Percentiles rank a stretch among this genome's conserved stretches.
phyloP scores from a whole-genome alignment of 2,329 filamentous ascomycete species.

The Laburnicola sp. region DNA sequence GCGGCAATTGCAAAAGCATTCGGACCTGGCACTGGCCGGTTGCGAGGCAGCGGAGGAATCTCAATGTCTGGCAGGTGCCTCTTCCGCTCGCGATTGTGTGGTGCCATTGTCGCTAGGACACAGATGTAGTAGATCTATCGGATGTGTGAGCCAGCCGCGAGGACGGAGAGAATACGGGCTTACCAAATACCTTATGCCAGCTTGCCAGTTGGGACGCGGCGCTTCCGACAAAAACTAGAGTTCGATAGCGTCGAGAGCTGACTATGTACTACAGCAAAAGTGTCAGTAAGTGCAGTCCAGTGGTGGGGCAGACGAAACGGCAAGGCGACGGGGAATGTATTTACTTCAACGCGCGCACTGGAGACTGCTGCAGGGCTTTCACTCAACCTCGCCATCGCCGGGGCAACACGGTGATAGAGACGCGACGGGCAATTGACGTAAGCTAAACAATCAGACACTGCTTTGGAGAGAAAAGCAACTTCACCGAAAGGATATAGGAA shows the following conservation, averaged over 20 bases:
- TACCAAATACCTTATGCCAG: background rate
- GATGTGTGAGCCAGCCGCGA: background rate
- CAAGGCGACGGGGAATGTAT: too few relatives aligned
- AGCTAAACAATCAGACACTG: too few relatives aligned
- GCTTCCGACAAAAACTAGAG: background rate
- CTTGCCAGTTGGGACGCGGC: background rate
- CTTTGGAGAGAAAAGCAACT: too few relatives aligned
- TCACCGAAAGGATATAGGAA: too few relatives aligned
- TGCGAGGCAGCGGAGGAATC: slow-evolving; percentile 19
- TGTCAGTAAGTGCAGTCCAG: background rate
- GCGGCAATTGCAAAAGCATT: slow-evolving; percentile 23
- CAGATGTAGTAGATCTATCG: background rate
- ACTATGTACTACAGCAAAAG: background rate
- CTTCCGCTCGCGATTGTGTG: slow-evolving; percentile 19
- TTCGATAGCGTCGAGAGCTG: background rate
- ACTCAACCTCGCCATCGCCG: too few relatives aligned
- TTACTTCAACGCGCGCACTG: too few relatives aligned
- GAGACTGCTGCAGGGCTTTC: too few relatives aligned
- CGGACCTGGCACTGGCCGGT: slow-evolving; percentile 13
- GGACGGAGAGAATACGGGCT: background rate
- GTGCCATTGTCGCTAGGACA: slow-evolving; percentile 18
- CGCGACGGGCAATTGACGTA: too few relatives aligned
- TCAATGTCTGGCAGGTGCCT: slow-evolving; percentile 33
- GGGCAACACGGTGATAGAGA: too few relatives aligned
- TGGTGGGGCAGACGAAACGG: background rate